phyloP scores from a whole-genome alignment of 1,284 basidiomycete species.

The Puccinia coronata region DNA sequence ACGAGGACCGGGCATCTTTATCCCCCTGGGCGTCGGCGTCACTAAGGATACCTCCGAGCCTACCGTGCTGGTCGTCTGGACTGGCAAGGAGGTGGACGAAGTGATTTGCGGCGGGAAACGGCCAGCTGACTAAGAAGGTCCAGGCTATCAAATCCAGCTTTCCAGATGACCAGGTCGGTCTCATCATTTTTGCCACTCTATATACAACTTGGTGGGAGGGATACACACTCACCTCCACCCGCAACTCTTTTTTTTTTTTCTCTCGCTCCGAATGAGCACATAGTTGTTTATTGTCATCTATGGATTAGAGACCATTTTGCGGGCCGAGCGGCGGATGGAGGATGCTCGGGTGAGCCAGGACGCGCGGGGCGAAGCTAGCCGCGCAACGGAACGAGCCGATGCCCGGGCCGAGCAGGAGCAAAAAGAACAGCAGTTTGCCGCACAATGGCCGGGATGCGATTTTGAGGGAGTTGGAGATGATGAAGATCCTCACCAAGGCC shows the following conservation, averaged over 20 bases:
- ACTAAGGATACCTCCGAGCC: conserved; percentile 23
- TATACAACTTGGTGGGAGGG: neutral
- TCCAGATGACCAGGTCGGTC: conserved; percentile 26
- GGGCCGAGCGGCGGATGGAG: neutral
- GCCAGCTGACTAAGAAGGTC: conserved; percentile 18
- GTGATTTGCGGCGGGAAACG: neutral
- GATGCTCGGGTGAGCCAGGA: neutral
- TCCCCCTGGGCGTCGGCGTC: neutral
- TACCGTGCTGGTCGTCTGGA: conserved; percentile 26
- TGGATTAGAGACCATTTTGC: conserved; percentile 39
- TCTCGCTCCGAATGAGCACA: neutral
- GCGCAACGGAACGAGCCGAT: neutral
- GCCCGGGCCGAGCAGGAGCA: neutral
- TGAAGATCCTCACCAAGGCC: conserved; percentile 33
- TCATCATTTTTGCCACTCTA: no score
- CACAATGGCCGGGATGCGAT: conserved; percentile 20
- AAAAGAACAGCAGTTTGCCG: neutral
- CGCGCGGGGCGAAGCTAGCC: neutral
- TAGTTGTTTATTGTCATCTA: conserved; percentile 39
- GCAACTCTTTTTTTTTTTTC: neutral
- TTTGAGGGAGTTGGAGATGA: conserved; percentile 29
- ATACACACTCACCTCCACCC: neutral
- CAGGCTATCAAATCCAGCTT: conserved; percentile 16
- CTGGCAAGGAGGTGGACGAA: conserved; percentile 35
- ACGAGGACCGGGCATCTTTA: conserved; percentile 20